Conservation (phyloP, 352 stramenopile species). For the Plasmopara viticola region DNA sequence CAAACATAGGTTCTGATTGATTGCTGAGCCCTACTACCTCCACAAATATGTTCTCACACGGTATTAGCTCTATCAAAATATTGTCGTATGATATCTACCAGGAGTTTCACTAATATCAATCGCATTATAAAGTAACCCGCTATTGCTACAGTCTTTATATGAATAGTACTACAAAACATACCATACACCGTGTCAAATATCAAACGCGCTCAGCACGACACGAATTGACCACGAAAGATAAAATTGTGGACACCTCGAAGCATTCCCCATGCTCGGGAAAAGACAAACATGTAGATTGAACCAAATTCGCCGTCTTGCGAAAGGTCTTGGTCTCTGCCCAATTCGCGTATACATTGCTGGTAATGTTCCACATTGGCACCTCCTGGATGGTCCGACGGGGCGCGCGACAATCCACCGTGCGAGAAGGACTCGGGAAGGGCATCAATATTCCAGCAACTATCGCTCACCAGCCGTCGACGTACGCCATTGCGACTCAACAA, state of each 20-base stretch:
- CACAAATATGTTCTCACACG: too few relatives aligned
- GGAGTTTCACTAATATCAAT: too few relatives aligned
- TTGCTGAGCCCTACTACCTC: too few relatives aligned
- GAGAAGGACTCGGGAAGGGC: slow-evolving; percentile 17
- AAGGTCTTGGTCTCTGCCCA: slow-evolving; percentile 39
- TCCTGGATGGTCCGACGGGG: slow-evolving; percentile 29
- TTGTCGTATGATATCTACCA: too few relatives aligned
- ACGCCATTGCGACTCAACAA: slow-evolving; percentile 36
- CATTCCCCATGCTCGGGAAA: slow-evolving; percentile 32
- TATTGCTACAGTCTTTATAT: too few relatives aligned
- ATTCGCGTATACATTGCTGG: slow-evolving; percentile 45
- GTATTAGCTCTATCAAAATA: too few relatives aligned
- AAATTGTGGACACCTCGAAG: slow-evolving; percentile 24
- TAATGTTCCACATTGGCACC: slow-evolving; percentile 60
- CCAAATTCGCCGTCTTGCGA: slow-evolving; percentile 45
- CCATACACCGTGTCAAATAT: too few relatives aligned
- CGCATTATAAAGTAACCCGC: too few relatives aligned
- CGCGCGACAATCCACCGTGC: slow-evolving; percentile 28
- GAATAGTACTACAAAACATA: too few relatives aligned
- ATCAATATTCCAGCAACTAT: slow-evolving; percentile 50
- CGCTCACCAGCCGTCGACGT: slow-evolving; percentile 35
- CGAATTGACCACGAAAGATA: slow-evolving; percentile 22
- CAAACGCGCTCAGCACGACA: slow-evolving; percentile 23
- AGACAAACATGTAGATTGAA: slow-evolving; percentile 29
- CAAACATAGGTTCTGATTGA: too few relatives aligned